Percentiles rank a stretch among this genome's conserved stretches.
phyloP scores from a whole-genome alignment of 2,329 filamentous ascomycete genomes.

The Davidsoniella virescens region DNA sequence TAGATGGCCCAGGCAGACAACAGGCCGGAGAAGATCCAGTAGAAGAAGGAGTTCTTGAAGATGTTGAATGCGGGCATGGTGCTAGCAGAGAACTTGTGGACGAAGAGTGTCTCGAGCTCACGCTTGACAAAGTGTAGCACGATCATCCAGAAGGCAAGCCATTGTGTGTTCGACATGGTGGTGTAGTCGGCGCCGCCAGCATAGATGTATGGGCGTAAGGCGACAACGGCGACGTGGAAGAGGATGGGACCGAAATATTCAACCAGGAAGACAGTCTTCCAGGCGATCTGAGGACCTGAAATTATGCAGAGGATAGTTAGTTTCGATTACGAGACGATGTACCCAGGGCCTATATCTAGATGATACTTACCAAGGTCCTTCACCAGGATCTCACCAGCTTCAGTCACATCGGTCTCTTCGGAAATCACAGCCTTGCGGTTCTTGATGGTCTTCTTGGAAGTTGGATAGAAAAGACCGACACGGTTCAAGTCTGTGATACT shows the following conservation, averaged over 20 bases:
- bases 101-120: conserved; percentile 82
- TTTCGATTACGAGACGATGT: not conserved
- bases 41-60: conserved; percentile 88
- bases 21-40: conserved; percentile 73
- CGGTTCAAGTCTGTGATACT: conserved; percentile 42
- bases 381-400: conserved; percentile 51
- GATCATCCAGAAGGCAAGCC: conserved; percentile 57
- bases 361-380: conserved; percentile 69
- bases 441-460: conserved; percentile 46
- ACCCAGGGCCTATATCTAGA: too few species aligned
- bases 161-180: conserved; percentile 50
- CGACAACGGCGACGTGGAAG: conserved; percentile 63
- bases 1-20: conserved; percentile 79
- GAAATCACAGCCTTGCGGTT: conserved; percentile 39
- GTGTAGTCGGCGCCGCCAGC: conserved; percentile 27
- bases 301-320: conserved; percentile 4
- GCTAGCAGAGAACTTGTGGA: conserved; percentile 86
- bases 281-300: conserved; percentile 70
- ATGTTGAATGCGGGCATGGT: conserved; percentile 89
- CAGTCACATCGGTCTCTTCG: conserved; percentile 31
- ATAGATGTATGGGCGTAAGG: conserved; percentile 50
- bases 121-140: conserved; percentile 82
- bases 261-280: conserved; percentile 86
- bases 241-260: conserved; percentile 88
- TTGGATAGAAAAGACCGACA: conserved; percentile 44